Evolutionary conservation across 1,284 basidiomycete species (phyloP).

Genomic region (Cutaneotrichosporon mucoides): DNA sequence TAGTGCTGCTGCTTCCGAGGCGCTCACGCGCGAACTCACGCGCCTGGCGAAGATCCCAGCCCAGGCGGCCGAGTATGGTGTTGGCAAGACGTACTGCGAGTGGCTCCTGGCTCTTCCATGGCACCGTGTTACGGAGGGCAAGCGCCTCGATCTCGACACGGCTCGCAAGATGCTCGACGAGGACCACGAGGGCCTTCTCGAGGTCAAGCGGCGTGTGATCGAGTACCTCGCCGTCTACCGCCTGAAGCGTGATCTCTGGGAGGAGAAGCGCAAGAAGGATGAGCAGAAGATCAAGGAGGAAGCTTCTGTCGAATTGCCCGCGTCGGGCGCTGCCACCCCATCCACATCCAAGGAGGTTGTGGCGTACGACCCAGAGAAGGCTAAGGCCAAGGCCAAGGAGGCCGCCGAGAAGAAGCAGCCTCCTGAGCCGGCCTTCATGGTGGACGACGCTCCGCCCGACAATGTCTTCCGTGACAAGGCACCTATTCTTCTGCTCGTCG

Average conservation of each 20-base stretch:
- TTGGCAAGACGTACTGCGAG: slow-evolving; percentile 43
- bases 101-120: slow-evolving; percentile 42
- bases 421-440: not conserved
- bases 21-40: slow-evolving; percentile 31
- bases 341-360: slow-evolving; percentile 8
- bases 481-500: slow-evolving; percentile 59
- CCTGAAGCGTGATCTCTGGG: slow-evolving; percentile 40
- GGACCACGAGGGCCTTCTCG: slow-evolving; percentile 43
- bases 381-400: not conserved
- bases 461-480: slow-evolving; percentile 44
- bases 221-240: slow-evolving; percentile 47
- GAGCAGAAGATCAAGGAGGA: slow-evolving; percentile 1
- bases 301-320: not conserved
- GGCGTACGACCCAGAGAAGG: slow-evolving; percentile 2
- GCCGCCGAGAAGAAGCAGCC: not conserved
- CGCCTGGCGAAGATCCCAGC: slow-evolving; percentile 38
- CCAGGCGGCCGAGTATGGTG: slow-evolving; percentile 43
- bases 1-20: slow-evolving; percentile 23
- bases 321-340: not conserved
- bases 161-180: slow-evolving; percentile 36
- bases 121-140: slow-evolving; percentile 33
- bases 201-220: slow-evolving; percentile 44
- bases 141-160: slow-evolving; percentile 31
- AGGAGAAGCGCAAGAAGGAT: slow-evolving; percentile 23
- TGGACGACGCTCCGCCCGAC: slow-evolving; percentile 29